Percentiles rank a stretch among this genome's conserved stretches.
Conservation (phyloP, 306 rosid species). For the Corylus americana region DNA sequence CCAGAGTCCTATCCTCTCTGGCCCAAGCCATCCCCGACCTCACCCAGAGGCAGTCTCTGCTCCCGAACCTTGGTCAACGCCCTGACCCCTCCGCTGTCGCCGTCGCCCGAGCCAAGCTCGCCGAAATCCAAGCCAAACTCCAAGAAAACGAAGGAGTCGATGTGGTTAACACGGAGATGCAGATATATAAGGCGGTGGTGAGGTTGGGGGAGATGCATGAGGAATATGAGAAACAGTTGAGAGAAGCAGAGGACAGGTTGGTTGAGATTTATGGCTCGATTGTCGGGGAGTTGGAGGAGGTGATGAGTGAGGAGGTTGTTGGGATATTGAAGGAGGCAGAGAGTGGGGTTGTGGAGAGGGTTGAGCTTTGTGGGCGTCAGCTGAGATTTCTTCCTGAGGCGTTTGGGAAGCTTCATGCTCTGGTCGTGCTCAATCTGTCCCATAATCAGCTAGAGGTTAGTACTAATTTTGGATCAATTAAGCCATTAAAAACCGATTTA, state of each 20-base stretch:
- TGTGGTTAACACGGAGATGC: slow-evolving; percentile 8
- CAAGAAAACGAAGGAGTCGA: slow-evolving; percentile 3
- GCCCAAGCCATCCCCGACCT: slow-evolving; percentile 26
- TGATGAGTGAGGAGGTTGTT: slow-evolving; percentile 25
- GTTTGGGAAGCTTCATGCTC: slow-evolving; percentile 38
- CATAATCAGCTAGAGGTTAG: slow-evolving; percentile 44
- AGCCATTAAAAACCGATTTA: not conserved
- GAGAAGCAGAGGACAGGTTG: slow-evolving; percentile 34
- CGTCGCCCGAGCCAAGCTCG: slow-evolving; percentile 23
- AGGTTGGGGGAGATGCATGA: slow-evolving; percentile 41
- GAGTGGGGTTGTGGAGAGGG: slow-evolving; percentile 26
- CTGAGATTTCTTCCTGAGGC: slow-evolving; percentile 48
- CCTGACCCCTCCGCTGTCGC: slow-evolving; percentile 29
- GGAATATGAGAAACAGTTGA: slow-evolving; percentile 34
- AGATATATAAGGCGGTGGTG: slow-evolving; percentile 32
- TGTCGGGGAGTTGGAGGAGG: slow-evolving; percentile 22
- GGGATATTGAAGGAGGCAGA: slow-evolving; percentile 37
- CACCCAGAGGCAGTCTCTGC: slow-evolving; percentile 34
- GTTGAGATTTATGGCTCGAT: slow-evolving; percentile 26
- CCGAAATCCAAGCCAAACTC: not conserved
- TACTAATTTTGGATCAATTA: not conserved
- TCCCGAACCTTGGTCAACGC: slow-evolving; percentile 42
- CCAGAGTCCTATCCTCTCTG: slow-evolving; percentile 33
- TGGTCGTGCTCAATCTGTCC: slow-evolving; percentile 43
- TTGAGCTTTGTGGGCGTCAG: slow-evolving; percentile 44